A percentile compares a stretch with the other conserved stretches of the same genome.
Evolutionary conservation across 345 rosid species (phyloP).

Genomic region (Dipteronia sinensis): DNA sequence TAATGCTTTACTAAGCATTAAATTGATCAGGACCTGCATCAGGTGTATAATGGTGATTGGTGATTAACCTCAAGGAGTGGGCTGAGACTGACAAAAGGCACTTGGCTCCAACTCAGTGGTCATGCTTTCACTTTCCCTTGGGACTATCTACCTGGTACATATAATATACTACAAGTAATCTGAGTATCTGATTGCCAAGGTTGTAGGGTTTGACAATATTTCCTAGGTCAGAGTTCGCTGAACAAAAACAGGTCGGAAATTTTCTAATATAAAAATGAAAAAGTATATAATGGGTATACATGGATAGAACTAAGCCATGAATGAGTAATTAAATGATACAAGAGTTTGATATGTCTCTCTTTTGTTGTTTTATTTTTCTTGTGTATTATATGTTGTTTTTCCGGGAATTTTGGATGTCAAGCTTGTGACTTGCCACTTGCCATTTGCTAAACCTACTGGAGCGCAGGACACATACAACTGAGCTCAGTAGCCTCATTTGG

Average conservation of each 20-base stretch:
- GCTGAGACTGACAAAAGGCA: not conserved
- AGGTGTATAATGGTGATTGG: not conserved
- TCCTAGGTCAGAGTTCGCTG: not conserved
- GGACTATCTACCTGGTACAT: not conserved
- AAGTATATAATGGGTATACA: too few species aligned
- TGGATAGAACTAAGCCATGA: not conserved
- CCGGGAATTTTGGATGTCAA: not conserved
- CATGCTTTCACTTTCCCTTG: not conserved
- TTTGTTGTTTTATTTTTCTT: not conserved
- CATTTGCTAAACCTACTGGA: not conserved
- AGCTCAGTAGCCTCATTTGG: not conserved
- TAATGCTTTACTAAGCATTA: not conserved
- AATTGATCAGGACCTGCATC: not conserved
- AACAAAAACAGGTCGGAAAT: too few species aligned
- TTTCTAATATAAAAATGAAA: too few species aligned
- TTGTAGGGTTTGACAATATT: not conserved
- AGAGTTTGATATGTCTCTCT: not conserved
- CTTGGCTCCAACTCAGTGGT: not conserved
- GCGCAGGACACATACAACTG: not conserved
- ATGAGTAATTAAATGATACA: not conserved
- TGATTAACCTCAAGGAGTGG: not conserved
- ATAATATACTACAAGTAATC: not conserved
- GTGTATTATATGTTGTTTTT: not conserved
- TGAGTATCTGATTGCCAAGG: not conserved
- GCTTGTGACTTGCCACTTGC: not conserved